These are phyloP conservation scores for Cyanodermella asteris DNA, from an alignment of 2,329 filamentous ascomycete species.

Conservation along the genomic window DNA sequence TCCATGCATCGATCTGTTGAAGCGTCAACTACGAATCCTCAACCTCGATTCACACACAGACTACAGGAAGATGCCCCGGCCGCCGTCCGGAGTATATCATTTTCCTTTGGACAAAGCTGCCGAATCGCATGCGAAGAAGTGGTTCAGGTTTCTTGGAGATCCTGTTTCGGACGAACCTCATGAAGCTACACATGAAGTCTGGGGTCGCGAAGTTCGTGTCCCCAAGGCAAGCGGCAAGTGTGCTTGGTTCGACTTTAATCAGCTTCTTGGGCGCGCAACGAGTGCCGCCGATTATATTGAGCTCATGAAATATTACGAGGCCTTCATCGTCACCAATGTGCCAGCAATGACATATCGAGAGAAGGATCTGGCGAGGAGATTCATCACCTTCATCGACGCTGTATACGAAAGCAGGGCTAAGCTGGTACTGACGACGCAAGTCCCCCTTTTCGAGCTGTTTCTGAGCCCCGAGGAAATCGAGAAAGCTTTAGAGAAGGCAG, in stretches of 20 bases:
- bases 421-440: constrained; percentile 74
- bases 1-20: constrained; percentile 81
- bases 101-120: constrained; percentile 64
- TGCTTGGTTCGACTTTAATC: constrained; percentile 79
- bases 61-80: constrained; percentile 89
- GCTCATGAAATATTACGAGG: constrained; percentile 69
- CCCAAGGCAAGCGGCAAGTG: constrained; percentile 71
- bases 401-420: constrained; percentile 81
- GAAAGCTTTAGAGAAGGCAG: constrained; percentile 31
- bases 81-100: constrained; percentile 85
- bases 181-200: constrained; percentile 59
- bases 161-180: constrained; percentile 54
- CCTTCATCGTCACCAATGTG: constrained; percentile 78
- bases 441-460: constrained; percentile 70
- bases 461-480: constrained; percentile 49
- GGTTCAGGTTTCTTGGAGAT: constrained; percentile 89
- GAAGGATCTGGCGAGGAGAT: constrained; percentile 70
- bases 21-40: constrained; percentile 63
- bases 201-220: constrained; percentile 77
- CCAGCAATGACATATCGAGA: constrained; percentile 76
- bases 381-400: constrained; percentile 95
- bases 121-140: constrained; percentile 64
- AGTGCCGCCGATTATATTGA: constrained; percentile 92
- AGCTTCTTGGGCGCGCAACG: constrained; percentile 72
- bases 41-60: constrained; percentile 91